These are phyloP conservation scores for Penicillium lividum DNA, from an alignment of 495 filamentous ascomycete species.

Conservation along the genomic window DNA sequence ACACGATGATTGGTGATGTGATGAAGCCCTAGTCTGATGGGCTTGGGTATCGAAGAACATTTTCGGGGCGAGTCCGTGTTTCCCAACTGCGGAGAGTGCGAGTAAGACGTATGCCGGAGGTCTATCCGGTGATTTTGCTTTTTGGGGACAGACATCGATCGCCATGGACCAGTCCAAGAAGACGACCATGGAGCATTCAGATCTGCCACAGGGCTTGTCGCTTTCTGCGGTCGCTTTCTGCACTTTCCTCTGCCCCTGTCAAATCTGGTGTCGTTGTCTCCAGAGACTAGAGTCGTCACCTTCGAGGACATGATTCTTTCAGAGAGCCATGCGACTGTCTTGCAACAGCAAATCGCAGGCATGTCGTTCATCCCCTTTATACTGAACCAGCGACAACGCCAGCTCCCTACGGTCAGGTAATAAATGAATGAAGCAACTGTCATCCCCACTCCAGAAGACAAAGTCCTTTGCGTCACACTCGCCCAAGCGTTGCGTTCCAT, in stretches of 20 bases:
- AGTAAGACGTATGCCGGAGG: background rate
- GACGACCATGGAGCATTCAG: background rate
- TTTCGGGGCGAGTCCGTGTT: background rate
- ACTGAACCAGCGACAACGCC: background rate
- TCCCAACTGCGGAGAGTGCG: background rate
- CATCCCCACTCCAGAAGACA: too few species aligned
- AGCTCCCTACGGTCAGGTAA: too few species aligned
- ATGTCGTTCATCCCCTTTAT: background rate
- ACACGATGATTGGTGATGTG: background rate
- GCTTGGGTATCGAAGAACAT: background rate
- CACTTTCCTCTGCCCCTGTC: background rate
- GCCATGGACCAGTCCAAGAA: background rate
- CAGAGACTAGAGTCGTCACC: background rate
- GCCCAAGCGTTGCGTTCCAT: background rate
- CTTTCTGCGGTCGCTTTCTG: too few species aligned
- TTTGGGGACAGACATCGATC: background rate
- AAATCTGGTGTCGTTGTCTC: background rate
- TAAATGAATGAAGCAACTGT: background rate
- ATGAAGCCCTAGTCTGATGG: background rate
- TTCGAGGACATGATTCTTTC: constrained; percentile 1
- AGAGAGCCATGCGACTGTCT: background rate
- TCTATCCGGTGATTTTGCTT: background rate
- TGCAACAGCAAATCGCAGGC: constrained; percentile 1
- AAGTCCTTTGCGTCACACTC: too few species aligned
- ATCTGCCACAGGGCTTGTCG: background rate